Evolutionary conservation across 345 rosid species (phyloP).

Genomic region (Acer yangbiense): DNA sequence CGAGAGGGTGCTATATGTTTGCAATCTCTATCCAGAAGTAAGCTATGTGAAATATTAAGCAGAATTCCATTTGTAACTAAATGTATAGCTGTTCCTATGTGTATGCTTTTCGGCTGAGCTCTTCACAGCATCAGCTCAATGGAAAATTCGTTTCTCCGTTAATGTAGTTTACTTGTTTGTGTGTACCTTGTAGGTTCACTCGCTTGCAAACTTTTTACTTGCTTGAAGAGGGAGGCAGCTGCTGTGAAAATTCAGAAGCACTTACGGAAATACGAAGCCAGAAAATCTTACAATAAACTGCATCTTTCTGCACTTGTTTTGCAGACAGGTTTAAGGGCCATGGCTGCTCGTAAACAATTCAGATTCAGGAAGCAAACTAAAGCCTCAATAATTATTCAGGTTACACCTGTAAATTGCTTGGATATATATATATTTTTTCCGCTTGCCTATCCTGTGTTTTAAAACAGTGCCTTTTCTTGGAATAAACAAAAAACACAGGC

Average conservation of each 20-base stretch:
- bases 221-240: constrained; percentile 58
- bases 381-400: constrained; percentile 74
- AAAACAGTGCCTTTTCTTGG: constrained; percentile 1
- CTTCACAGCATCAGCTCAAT: constrained; percentile 3
- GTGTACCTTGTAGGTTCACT: constrained; percentile 52
- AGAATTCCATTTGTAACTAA: too few species aligned
- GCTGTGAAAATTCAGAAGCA: constrained; percentile 77
- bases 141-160: background rate
- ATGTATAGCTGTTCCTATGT: background rate
- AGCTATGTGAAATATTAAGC: constrained; percentile 16
- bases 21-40: constrained; percentile 77
- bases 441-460: background rate
- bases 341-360: constrained; percentile 66
- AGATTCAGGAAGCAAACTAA: constrained; percentile 62
- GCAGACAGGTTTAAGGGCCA: constrained; percentile 72
- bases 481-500: constrained; percentile 43
- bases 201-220: constrained; percentile 52
- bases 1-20: constrained; percentile 57
- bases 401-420: constrained; percentile 21
- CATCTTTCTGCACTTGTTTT: constrained; percentile 50
- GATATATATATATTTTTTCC: background rate
- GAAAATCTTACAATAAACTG: constrained; percentile 54
- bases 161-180: constrained; percentile 13
- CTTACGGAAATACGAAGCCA: constrained; percentile 45
- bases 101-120: background rate